Evolutionary conservation across 768 basidiomycete genomes (phyloP).

Genomic region (Suillus cothurnatus): DNA sequence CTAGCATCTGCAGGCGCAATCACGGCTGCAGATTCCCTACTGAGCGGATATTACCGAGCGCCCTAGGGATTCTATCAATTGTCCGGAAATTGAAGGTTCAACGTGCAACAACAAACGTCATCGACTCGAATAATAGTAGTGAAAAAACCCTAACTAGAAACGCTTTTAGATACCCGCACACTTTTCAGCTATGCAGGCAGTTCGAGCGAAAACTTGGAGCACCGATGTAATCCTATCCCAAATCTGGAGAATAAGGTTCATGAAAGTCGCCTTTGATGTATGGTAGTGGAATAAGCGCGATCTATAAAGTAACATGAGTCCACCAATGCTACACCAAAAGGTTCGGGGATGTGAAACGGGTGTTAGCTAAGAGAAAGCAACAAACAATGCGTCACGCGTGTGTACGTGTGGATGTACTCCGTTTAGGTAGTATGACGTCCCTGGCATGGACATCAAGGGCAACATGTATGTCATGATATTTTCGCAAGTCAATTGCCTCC

Average conservation of each 20-base stretch:
- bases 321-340: background rate
- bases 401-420: slow-evolving; percentile 10
- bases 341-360: background rate
- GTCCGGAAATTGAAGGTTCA: slow-evolving; percentile 6
- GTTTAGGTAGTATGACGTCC: slow-evolving; percentile 50
- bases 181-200: background rate
- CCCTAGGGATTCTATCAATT: background rate
- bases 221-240: background rate
- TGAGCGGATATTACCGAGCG: background rate
- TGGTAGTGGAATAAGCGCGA: slow-evolving; percentile 11
- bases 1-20: background rate
- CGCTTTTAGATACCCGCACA: background rate
- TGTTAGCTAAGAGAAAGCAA: background rate
- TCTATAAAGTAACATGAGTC: slow-evolving; percentile 6
- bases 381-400: slow-evolving; percentile 3
- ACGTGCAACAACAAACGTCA: background rate
- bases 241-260: background rate
- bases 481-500: slow-evolving; percentile 75
- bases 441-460: slow-evolving; percentile 66
- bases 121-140: background rate
- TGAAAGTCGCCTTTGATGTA: background rate
- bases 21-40: background rate
- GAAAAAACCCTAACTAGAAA: background rate
- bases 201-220: background rate
- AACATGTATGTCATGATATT: slow-evolving; percentile 70